phyloP scores from a whole-genome alignment of 306 rosid genomes.

The Acmispon strigosus region DNA sequence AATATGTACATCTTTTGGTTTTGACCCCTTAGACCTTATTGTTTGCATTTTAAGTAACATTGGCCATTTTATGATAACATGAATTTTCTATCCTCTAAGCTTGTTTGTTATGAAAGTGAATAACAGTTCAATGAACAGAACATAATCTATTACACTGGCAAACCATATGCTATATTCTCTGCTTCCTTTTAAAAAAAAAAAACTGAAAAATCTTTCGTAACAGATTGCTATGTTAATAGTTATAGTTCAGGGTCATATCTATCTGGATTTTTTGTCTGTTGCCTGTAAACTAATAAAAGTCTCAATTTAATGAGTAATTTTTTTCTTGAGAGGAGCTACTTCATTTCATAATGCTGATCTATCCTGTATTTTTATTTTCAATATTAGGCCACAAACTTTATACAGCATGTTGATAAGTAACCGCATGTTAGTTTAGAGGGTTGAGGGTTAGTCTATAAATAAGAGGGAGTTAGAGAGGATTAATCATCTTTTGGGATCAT shows the following conservation, averaged over 20 bases:
- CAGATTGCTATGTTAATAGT: background rate
- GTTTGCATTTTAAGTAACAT: background rate
- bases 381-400: background rate
- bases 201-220: background rate
- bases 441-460: no score
- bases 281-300: background rate
- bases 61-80: background rate
- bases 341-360: conserved; percentile 8
- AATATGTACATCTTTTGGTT: background rate
- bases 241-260: background rate
- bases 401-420: conserved; percentile 1
- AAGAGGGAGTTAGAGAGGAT: no score
- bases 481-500: no score
- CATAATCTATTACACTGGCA: background rate
- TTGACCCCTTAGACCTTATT: background rate
- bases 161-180: background rate
- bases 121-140: background rate
- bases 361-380: background rate
- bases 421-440: no score
- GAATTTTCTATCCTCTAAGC: background rate
- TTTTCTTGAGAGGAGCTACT: background rate
- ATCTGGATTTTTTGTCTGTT: background rate
- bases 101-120: background rate
- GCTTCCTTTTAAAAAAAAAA: background rate
- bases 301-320: background rate